Evolutionary conservation across 202 grass and related monocot species (phyloP), one percentile per base, ranked within the genome.

Genomic region (Zoysia matrella): DNA sequence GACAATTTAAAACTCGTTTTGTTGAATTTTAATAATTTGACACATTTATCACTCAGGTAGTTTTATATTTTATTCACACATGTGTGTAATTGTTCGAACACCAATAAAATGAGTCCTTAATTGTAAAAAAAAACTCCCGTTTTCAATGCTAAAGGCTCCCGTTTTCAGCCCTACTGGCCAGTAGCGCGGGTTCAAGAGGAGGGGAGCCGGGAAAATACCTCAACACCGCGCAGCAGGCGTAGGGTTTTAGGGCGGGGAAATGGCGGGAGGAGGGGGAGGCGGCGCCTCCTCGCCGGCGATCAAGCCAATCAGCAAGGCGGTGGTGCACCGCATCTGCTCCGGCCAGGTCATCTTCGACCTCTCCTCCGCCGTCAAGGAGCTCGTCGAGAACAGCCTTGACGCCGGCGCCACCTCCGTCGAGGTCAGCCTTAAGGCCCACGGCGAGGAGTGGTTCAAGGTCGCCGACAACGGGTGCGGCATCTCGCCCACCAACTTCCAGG

Each of bases 271-370:
- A 67, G 79, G 78, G 40, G 62, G 45, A 14, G 64, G 76, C 6
- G 50, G 72, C 48, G 87, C 11, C 52, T 82, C 94, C 63, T 88
- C 82, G 7, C 90, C 75, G 52, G 92, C 83, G 15, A 93, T 98
- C 63, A 93, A 86, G 87, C 88, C 85, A 2, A 98, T 98, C 51
- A 89, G 77, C 52, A 95, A 87, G 85, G 78, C 85, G 41, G 92
- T 76, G 69, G 89, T 98, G 50, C 95, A 95, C 77, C 88, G 92
- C 62, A 98, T 95, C 88, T 95, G 90, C 74, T 95, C 92, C 2
- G 95, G 92, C 39, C 95, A 98, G 83, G 95, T 98, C 52, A 98
- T 98, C 55, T 91, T 98, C 73, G 90, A 98, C 72, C 87, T 98
- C 14, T 81, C 92, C 5, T 95, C 95, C 48, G 92, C 92, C 56